Conservation (phyloP, 495 filamentous ascomycete species). For the Usnea hakonensis region DNA sequence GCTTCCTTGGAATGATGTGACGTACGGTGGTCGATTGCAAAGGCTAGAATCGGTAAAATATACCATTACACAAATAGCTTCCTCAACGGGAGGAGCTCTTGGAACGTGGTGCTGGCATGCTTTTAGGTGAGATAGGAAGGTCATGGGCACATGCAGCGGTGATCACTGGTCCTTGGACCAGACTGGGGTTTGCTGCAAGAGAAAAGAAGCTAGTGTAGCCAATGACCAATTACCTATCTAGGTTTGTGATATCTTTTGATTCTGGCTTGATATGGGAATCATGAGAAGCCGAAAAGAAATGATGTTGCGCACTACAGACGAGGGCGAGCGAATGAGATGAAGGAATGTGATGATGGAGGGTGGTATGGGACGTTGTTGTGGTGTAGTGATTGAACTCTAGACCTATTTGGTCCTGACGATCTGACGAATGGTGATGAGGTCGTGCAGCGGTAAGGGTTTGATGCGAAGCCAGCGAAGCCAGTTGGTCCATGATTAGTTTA, state of each 20-base stretch:
- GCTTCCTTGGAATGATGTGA: not conserved
- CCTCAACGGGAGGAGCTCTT: not conserved
- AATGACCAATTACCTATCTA: not conserved
- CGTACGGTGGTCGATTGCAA: not conserved
- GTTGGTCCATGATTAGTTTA: not conserved
- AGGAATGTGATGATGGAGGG: not conserved
- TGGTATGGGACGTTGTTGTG: not conserved
- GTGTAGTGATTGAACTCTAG: not conserved
- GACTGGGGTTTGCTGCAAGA: not conserved
- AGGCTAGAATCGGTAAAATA: constrained; percentile 3
- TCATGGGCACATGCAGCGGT: not conserved
- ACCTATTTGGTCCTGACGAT: not conserved
- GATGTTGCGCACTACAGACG: no score
- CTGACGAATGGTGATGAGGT: not conserved
- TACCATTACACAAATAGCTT: not conserved
- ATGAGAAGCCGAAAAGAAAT: no score
- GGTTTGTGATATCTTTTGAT: no score
- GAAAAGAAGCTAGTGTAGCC: not conserved
- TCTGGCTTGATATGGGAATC: no score
- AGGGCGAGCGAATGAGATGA: no score
- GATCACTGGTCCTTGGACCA: not conserved
- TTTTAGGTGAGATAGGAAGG: not conserved
- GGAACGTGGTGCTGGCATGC: not conserved
- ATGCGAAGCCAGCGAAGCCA: not conserved
- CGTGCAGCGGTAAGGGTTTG: not conserved